Conservation (phyloP, 164 flowering plant genomes). For the Protea cynaroides region DNA sequence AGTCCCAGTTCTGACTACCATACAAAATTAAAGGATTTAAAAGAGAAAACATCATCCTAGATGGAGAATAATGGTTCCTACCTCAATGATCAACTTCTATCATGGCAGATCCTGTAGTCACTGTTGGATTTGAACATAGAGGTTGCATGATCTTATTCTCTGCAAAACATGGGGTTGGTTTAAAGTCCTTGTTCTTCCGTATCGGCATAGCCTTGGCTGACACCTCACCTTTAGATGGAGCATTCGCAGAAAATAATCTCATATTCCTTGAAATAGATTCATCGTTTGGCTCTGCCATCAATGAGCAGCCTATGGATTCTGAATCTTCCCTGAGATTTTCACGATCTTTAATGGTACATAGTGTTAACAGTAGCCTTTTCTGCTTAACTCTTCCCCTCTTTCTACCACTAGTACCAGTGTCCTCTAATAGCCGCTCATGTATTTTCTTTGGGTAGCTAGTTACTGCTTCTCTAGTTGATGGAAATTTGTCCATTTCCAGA, state of each 20-base stretch:
- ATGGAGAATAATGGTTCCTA: slow-evolving; percentile 15
- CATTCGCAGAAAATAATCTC: slow-evolving; percentile 30
- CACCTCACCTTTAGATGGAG: slow-evolving; percentile 23
- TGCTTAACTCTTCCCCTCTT: slow-evolving; percentile 69
- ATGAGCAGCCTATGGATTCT: slow-evolving; percentile 19
- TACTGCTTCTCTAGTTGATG: slow-evolving; percentile 26
- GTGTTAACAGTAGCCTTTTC: slow-evolving; percentile 60
- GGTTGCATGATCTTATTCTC: slow-evolving; percentile 59
- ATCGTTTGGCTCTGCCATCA: slow-evolving; percentile 26
- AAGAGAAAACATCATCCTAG: slow-evolving; percentile 1
- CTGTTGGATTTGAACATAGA: slow-evolving; percentile 21
- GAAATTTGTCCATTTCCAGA: slow-evolving; percentile 16
- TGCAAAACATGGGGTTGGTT: slow-evolving; percentile 39
- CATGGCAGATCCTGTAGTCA: slow-evolving; percentile 21
- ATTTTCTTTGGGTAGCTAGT: slow-evolving; percentile 35
- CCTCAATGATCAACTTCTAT: slow-evolving; percentile 37
- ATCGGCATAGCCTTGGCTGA: slow-evolving; percentile 34
- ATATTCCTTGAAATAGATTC: slow-evolving; percentile 16
- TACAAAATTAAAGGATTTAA: background rate
- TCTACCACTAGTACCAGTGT: slow-evolving; percentile 27
- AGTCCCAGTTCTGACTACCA: background rate
- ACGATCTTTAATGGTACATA: slow-evolving; percentile 54
- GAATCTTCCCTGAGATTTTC: slow-evolving; percentile 37
- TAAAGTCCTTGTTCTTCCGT: slow-evolving; percentile 55
- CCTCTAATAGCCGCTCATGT: slow-evolving; percentile 22